A percentile compares a stretch with the other conserved stretches of the same genome.
Conservation (phyloP, 129 eudicot genomes). For the Saposhnikovia divaricata region DNA sequence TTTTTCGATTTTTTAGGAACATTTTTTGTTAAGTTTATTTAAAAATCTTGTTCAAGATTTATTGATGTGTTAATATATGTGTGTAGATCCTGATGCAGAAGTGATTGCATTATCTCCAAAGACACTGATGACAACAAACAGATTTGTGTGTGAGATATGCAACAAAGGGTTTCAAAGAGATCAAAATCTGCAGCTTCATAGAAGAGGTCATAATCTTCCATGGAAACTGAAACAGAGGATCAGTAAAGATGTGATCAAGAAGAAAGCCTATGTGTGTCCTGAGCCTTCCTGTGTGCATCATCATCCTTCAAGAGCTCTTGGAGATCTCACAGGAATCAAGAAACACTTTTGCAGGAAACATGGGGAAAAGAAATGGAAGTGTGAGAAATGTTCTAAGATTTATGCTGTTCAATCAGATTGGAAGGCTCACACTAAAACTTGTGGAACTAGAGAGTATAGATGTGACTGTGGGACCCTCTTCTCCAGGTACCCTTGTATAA, state of each 20-base stretch:
- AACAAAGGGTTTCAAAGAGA: slow-evolving; percentile 97
- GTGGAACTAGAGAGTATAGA: slow-evolving; percentile 92
- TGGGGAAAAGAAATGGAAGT: slow-evolving; percentile 90
- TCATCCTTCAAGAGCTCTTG: slow-evolving; percentile 89
- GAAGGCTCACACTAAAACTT: slow-evolving; percentile 90
- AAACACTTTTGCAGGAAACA: slow-evolving; percentile 90
- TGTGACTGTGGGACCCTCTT: slow-evolving; percentile 97
- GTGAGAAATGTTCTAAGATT: slow-evolving; percentile 85
- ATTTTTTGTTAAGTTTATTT: not conserved
- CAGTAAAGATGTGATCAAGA: slow-evolving; percentile 47
- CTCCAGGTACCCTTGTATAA: slow-evolving; percentile 45
- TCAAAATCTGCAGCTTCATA: slow-evolving; percentile 80
- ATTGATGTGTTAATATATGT: not conserved
- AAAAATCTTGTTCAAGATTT: not conserved
- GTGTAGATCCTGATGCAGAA: slow-evolving; percentile 88
- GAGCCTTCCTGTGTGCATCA: slow-evolving; percentile 77
- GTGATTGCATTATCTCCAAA: slow-evolving; percentile 91
- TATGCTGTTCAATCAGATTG: slow-evolving; percentile 98
- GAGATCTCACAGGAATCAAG: slow-evolving; percentile 90
- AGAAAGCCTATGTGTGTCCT: slow-evolving; percentile 87
- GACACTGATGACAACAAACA: slow-evolving; percentile 72
- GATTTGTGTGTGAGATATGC: slow-evolving; percentile 95
- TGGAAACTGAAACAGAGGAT: slow-evolving; percentile 87
- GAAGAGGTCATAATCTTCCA: slow-evolving; percentile 93
- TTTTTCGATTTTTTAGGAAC: too few species aligned